Evolutionary conservation across 768 basidiomycete species (phyloP), one percentile per base, ranked within the genome.

Genomic region (Tulasnella sp.): DNA sequence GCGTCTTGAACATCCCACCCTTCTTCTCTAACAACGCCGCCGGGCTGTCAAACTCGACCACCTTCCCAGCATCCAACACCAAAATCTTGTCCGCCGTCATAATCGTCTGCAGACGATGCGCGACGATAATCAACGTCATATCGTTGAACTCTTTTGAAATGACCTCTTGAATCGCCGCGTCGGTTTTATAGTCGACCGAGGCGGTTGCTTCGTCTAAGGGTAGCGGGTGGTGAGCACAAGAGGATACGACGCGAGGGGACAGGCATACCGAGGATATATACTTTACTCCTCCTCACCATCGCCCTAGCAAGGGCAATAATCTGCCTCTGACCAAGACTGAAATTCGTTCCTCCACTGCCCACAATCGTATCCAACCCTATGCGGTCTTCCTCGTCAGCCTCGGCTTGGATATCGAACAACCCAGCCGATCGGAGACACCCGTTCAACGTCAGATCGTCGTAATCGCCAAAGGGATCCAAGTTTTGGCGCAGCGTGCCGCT

Each of bases 11-110:
- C 57, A 69, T 67, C 4, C 81, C 77, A n/a, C 69, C 69, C 51
- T 78, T 68, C 42, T 78, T 78, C 46, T 67, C 68, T 39, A 85
- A 71, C 41, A 86, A 69, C 6, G 68, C 69, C 14, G 57, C 62
- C 1, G 82, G 82, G 7, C 73, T 63, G 59, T 79, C 81, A 58
- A 75, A 82, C 62, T 83, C 81, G 37, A 76, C 71, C 67, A 80
- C 54, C 43, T 69, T 70, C n/a, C 80, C 80, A 25, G 71, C 73
- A 52, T 78, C 78, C n/a, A 81, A 67, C 6, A 62, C 72, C 5
- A 81, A 71, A 42, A 82, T 77, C 62, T 77, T 77, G 64, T 82
- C 80, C 3, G 78, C 76, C 50, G 80, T 79, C 70, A 79, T 79
- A 59, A 82, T 76, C 6, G 76, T 81, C 57, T 74, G 72, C 6